Evolutionary conservation across 202 grass and related monocot species (phyloP), one percentile per base, ranked within the genome.

Genomic region (Digitaria exilis): DNA sequence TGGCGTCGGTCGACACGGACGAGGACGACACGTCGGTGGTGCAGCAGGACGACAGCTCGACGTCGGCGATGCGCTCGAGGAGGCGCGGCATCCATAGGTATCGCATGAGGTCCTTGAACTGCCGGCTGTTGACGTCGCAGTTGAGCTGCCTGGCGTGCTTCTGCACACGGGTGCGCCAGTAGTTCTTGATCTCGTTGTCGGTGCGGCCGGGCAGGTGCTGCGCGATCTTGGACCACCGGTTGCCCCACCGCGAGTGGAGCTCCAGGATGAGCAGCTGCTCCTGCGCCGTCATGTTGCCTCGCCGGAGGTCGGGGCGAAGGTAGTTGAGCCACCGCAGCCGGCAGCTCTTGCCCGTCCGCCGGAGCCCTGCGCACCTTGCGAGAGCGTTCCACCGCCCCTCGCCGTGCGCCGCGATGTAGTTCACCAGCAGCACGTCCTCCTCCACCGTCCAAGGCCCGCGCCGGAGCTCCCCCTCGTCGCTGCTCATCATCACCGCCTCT

Each of bases 171-270:
- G 94, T 97, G 50, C 94, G 82, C 94, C 94, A 97, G 82, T 97
- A 97, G 63, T 97, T 97, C 85, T 97, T 97, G 84, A 97, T 97
- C 76, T 97, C 94, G 76, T 97, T 97, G 75, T 97, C 94, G 5
- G 94, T 97, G 39, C 94, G 76, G 0, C 94, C 94, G 0, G 94
- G 94, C 21, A 97, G 82, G 77, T 90, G 89, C 84, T 90, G 89
- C 77, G 94, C 94, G 79, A 97, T 94, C 87, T 97, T 92, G 29
- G 87, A 93, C 92, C 92, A 96, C 49, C 96, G 78, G 74, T 98
- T 98, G 16, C 96, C 96, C 96, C 96, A 98, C 11, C 96, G 85
- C 9, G 91, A 88, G 85, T 98, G 96, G 69, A 98, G 89, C 79
- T 98, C 92, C 37, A 98, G 85, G 81, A 98, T 91, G 21, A 98